Conservation (phyloP, 345 rosid genomes). For the Laguncularia racemosa region DNA sequence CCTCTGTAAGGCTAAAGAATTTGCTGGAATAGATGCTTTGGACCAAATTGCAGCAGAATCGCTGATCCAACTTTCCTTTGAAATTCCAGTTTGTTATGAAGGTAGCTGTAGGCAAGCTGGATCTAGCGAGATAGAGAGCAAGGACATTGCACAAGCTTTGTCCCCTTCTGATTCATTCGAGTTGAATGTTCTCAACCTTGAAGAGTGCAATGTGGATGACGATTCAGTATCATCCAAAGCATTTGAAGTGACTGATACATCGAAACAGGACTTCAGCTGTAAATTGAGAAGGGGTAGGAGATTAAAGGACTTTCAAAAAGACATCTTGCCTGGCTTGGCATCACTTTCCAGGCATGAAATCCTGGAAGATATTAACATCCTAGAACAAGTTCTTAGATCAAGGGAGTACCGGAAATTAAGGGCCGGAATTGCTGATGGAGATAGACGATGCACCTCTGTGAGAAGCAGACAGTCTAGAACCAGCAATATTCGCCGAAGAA, state of each 20-base stretch:
- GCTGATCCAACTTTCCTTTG: constrained; percentile 34
- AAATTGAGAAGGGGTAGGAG: constrained; percentile 76
- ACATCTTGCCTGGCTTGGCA: constrained; percentile 58
- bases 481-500: constrained; percentile 16
- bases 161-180: constrained; percentile 57
- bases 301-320: constrained; percentile 73
- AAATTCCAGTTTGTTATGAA: constrained; percentile 15
- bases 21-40: constrained; percentile 19
- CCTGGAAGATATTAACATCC: constrained; percentile 57
- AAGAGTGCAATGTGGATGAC: constrained; percentile 40
- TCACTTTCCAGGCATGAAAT: constrained; percentile 69
- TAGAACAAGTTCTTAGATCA: constrained; percentile 70
- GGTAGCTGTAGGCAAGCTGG: constrained; percentile 14
- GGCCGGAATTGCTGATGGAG: constrained; percentile 33
- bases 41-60: constrained; percentile 57
- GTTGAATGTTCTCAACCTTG: constrained; percentile 37
- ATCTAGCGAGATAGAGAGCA: constrained; percentile 17
- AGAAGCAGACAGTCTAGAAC: constrained; percentile 32
- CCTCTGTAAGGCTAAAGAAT: constrained; percentile 14
- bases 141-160: constrained; percentile 20
- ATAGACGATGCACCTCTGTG: constrained; percentile 28
- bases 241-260: constrained; percentile 28
- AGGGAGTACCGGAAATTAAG: constrained; percentile 63
- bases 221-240: constrained; percentile 48
- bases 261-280: constrained; percentile 36